Base-by-base conservation (phyloP, 2,329 filamentous ascomycete genomes). In the Penicillium crustosum region DNA sequence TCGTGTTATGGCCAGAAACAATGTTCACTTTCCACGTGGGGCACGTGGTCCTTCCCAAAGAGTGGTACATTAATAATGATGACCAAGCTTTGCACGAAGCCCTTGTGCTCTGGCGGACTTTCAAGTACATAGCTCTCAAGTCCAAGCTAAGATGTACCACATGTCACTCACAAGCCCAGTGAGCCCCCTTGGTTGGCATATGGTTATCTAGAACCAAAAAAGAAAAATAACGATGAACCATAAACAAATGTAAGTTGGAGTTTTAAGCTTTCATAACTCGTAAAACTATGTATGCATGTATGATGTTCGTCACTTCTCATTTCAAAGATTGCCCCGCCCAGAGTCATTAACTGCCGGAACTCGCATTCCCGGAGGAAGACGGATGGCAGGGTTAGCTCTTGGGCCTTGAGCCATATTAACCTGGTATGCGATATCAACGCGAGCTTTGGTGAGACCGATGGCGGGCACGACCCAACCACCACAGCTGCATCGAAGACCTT, bases 401-500 rank as follows among this genome's bases (percentile, higher is more conserved):
- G 63, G 51, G 7, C 64, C 65, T 29, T 62, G 61, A 31, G 53
- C 49, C 13, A 61, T 51, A 52, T 67, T 68, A 27, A 66, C 55
- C 43, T 61, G 63, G n/a, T 70, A 68, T n/a, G 82, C 77, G 67
- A 95, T 88, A 73, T 97, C 94, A 38, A 97, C 88, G 66, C 87
- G 87, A 53, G 89, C 88, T 74, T 88, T 90, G 53, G 91, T 88
- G 60, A 97, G 80, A 60, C 89, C 93, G 72, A 99, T 94, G 0
- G 89, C 93, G 9, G 94, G 93, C 50, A 92, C 90, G 23, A 97
- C 83, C 93, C 94, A 97, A 61, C 88, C 86, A 38, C 89, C 87
- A 74, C 94, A 99, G 70, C 87, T 94, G 78, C 94, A 99, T 73
- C 87, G 87, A 82, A 97, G 89, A 15, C 94, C 94, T 73, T 95